Percentiles rank a stretch among this genome's conserved stretches.
These are phyloP conservation scores for Lolium multiflorum DNA, from an alignment of 176 grass and related monocot species.

Conservation along the genomic window DNA sequence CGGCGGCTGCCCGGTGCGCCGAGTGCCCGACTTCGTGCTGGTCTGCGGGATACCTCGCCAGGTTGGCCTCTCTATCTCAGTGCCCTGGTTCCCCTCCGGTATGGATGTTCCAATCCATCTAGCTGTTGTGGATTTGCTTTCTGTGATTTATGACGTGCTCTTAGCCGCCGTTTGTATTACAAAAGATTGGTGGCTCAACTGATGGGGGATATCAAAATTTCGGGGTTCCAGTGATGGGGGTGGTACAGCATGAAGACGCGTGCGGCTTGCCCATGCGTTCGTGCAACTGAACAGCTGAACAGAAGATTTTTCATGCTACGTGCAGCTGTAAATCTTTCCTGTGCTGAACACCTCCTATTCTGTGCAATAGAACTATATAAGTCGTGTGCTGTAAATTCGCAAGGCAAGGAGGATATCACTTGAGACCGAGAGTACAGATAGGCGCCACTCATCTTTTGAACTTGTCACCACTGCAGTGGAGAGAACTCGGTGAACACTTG, in stretches of 20 bases:
- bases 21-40: conserved; percentile 15
- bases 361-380: background rate
- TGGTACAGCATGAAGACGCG: background rate
- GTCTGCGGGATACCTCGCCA: conserved; percentile 10
- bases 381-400: background rate
- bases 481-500: background rate
- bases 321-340: background rate
- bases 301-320: background rate
- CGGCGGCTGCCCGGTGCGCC: background rate
- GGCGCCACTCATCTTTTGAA: background rate
- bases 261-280: background rate
- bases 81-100: background rate
- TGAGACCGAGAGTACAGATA: background rate
- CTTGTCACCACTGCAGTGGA: background rate
- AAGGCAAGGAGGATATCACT: background rate
- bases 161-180: background rate
- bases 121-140: background rate
- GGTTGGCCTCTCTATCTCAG: conserved; percentile 5
- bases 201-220: too few species aligned
- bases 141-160: background rate
- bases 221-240: background rate
- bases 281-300: background rate
- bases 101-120: background rate
- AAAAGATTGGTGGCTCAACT: background rate
- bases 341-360: background rate